Conservation (phyloP, 345 rosid genomes). For the Ceriops decandra region DNA sequence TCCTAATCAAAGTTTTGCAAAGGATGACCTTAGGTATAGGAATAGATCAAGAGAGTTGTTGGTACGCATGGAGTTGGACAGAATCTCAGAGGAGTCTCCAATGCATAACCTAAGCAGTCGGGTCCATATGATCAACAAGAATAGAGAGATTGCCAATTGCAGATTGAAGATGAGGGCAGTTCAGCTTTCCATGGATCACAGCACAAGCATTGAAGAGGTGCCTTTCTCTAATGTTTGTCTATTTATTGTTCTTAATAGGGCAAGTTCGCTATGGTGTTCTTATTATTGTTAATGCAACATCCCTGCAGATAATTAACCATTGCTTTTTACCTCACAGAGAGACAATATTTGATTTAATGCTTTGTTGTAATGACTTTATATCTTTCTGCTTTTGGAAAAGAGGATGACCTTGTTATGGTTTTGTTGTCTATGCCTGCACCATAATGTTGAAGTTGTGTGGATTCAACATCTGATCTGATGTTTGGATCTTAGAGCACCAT, state of each 20-base stretch:
- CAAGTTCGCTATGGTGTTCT: not conserved
- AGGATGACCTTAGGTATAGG: slow-evolving; percentile 64
- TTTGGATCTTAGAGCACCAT: slow-evolving; percentile 4
- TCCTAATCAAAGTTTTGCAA: slow-evolving; percentile 48
- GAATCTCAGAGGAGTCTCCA: slow-evolving; percentile 97
- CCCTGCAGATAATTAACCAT: not conserved
- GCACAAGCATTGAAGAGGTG: slow-evolving; percentile 86
- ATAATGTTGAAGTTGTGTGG: not conserved
- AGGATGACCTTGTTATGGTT: not conserved
- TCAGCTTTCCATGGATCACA: slow-evolving; percentile 91
- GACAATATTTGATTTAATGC: not conserved
- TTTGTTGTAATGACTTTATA: not conserved
- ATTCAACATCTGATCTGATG: not conserved
- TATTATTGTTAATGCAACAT: not conserved
- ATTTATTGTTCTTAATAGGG: not conserved
- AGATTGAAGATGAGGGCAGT: slow-evolving; percentile 92
- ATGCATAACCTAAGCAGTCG: slow-evolving; percentile 71
- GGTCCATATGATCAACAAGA: slow-evolving; percentile 68
- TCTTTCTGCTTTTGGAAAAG: slow-evolving; percentile 1
- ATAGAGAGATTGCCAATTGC: slow-evolving; percentile 76
- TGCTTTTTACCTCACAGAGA: not conserved
- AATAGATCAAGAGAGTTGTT: slow-evolving; percentile 80
- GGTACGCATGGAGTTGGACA: slow-evolving; percentile 89
- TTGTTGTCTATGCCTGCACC: not conserved
- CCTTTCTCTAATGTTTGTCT: slow-evolving; percentile 21